phyloP scores from a whole-genome alignment of 768 basidiomycete species.

The Suillus plorans region DNA sequence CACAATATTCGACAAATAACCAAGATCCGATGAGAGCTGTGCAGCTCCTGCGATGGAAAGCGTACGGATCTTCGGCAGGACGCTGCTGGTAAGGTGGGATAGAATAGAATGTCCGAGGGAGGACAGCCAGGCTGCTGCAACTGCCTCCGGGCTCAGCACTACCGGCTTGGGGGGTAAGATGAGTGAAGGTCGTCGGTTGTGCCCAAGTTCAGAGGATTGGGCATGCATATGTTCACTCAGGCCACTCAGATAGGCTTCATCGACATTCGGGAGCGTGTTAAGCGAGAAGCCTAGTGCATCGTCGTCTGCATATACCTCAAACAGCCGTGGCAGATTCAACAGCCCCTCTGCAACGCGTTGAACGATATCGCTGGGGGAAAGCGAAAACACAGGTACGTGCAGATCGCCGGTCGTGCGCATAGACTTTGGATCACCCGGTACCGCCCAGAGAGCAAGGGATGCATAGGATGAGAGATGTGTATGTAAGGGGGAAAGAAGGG shows the following conservation, averaged over 20 bases:
- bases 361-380: conserved; percentile 86
- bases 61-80: conserved; percentile 70
- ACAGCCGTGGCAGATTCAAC: conserved; percentile 87
- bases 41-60: conserved; percentile 69
- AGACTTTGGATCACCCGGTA: conserved; percentile 47
- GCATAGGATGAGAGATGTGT: conserved; percentile 74
- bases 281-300: conserved; percentile 88
- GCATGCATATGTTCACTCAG: conserved; percentile 38
- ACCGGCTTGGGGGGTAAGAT: conserved; percentile 32
- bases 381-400: conserved; percentile 85
- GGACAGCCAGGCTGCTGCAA: conserved; percentile 89
- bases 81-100: conserved; percentile 61
- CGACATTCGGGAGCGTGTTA: conserved; percentile 73
- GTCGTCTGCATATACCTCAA: conserved; percentile 93
- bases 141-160: conserved; percentile 67
- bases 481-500: conserved; percentile 81
- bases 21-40: conserved; percentile 85
- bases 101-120: conserved; percentile 85
- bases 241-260: conserved; percentile 51
- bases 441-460: conserved; percentile 64
- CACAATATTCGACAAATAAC: conserved; percentile 88
- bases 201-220: conserved; percentile 27
- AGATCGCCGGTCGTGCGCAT: conserved; percentile 35
- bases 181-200: conserved; percentile 44
- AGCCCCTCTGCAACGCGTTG: conserved; percentile 92